Conservation (phyloP, 805 yeast genomes). For the Priceomyces haplophilus region DNA sequence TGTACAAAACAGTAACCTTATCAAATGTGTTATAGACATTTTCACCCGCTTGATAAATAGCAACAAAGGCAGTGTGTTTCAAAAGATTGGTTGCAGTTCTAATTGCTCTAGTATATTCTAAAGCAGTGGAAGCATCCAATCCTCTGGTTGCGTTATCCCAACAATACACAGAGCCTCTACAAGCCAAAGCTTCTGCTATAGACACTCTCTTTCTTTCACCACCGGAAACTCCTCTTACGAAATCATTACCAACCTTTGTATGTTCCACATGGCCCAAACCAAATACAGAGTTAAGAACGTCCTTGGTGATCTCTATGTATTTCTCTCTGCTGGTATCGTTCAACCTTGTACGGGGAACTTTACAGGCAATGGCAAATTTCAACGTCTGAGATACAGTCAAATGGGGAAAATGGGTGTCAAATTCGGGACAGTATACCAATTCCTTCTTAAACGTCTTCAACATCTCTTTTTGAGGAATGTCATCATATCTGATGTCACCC, state of each 20-base stretch:
- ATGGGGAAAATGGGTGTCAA: slow-evolving; percentile 75
- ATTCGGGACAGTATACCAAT: slow-evolving; percentile 55
- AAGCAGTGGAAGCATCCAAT: slow-evolving; percentile 32
- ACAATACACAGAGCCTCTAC: slow-evolving; percentile 35
- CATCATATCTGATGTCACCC: slow-evolving; percentile 53
- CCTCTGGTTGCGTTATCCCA: slow-evolving; percentile 37
- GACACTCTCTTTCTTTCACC: slow-evolving; percentile 75
- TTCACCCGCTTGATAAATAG: slow-evolving; percentile 43
- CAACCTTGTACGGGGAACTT: slow-evolving; percentile 58
- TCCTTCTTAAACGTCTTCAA: slow-evolving; percentile 54
- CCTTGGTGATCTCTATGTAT: slow-evolving; percentile 37
- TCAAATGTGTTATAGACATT: slow-evolving; percentile 28
- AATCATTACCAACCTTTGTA: slow-evolving; percentile 33
- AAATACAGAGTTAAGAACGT: slow-evolving; percentile 27
- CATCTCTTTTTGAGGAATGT: slow-evolving; percentile 58
- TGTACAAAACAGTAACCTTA: slow-evolving; percentile 28
- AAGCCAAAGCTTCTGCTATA: slow-evolving; percentile 61
- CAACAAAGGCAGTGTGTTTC: slow-evolving; percentile 56
- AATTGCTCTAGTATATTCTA: slow-evolving; percentile 29
- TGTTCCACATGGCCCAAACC: slow-evolving; percentile 29
- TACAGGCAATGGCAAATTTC: slow-evolving; percentile 64
- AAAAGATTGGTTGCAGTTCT: slow-evolving; percentile 42
- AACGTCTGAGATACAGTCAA: slow-evolving; percentile 73
- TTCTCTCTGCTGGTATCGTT: slow-evolving; percentile 45
- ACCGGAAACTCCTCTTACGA: slow-evolving; percentile 66